These are phyloP conservation scores for Fagopyrum esculentum DNA, from an alignment of 148 eudicot genomes.

Conservation along the genomic window DNA sequence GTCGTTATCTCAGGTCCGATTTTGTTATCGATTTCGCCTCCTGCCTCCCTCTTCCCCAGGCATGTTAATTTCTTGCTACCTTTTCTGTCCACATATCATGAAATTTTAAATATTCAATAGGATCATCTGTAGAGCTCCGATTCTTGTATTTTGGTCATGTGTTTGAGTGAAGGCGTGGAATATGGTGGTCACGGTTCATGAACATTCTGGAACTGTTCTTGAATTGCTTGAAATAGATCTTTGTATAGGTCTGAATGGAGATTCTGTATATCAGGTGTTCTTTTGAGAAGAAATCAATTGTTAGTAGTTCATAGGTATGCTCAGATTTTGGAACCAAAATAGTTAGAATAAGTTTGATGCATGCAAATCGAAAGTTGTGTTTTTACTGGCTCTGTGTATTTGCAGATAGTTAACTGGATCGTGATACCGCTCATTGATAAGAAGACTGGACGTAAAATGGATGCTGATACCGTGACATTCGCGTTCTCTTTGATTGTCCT, in stretches of 20 bases:
- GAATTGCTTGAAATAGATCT: neutral
- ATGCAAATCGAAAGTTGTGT: too few relatives aligned
- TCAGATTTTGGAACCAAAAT: too few relatives aligned
- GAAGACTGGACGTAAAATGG: slow-evolving; percentile 23
- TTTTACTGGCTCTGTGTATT: neutral
- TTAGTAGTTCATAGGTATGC: too few relatives aligned
- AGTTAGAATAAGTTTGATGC: too few relatives aligned
- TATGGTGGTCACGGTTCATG: neutral
- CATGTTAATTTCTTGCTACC: neutral
- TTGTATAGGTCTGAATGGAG: neutral
- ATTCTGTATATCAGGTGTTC: neutral
- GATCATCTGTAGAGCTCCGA: neutral
- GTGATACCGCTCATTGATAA: slow-evolving; percentile 40
- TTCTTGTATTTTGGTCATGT: neutral
- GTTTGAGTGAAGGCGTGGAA: neutral
- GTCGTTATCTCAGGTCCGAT: slow-evolving; percentile 30
- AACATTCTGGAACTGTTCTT: neutral
- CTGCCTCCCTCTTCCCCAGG: slow-evolving; percentile 44
- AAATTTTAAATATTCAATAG: neutral
- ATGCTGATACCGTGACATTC: slow-evolving; percentile 53
- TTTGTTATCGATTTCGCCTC: slow-evolving; percentile 39
- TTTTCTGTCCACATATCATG: neutral
- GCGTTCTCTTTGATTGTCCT: slow-evolving; percentile 73
- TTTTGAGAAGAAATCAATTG: too few relatives aligned
- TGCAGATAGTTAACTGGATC: slow-evolving; percentile 70